Evolutionary conservation across 75 land plant species (phyloP), one percentile per base, ranked within the genome.

Genomic region (Ceratopteris richardii): DNA sequence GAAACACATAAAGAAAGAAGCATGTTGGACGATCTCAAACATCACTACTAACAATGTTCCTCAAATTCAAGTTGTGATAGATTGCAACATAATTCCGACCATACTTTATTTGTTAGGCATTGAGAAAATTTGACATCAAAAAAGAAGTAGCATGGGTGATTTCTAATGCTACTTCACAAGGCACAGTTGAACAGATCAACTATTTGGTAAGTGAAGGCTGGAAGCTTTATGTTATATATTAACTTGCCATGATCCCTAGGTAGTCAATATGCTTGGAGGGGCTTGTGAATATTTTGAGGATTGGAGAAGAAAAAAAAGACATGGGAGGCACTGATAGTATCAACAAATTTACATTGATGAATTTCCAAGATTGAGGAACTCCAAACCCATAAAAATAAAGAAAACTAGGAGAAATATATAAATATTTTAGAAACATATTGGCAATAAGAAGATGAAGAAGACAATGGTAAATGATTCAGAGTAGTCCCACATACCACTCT

Each of bases 1-100:
- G 82, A 86, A 80, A 56, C 83, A 83, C 71, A 86, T 83, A 27
- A 86, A 80, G 61, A 86, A 86, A 76, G 83, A 86, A 70, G 87
- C 87, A 60, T 86, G 87, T 44, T 86, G 81, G 90, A 86, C 90
- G 18, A 80, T 83, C 51, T 86, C 83, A 47, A 86, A 86, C 62
- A 82, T 86, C 58, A 86, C 83, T 19, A 80, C 86, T 46, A 84
- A 84, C 29, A 87, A 84, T 60, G 69, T 66, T 55, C 69, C 72
- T 4, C 87, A 87, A 54, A 87, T 87, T 39, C 87, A 84, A 83
- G 88, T 85, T 57, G 76, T 85, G 10, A 78, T 85, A 51, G 79
- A 74, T 52, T 78, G 85, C 50, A 62, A 72, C 30, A 81, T 84
- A 25, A 55, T 84, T 48, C 71, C 70, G 0, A 79, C 82, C 14